A percentile compares a stretch with the other conserved stretches of the same genome.
Evolutionary conservation across 495 filamentous ascomycete genomes (phyloP).

Genomic region (Podospora anserina): DNA sequence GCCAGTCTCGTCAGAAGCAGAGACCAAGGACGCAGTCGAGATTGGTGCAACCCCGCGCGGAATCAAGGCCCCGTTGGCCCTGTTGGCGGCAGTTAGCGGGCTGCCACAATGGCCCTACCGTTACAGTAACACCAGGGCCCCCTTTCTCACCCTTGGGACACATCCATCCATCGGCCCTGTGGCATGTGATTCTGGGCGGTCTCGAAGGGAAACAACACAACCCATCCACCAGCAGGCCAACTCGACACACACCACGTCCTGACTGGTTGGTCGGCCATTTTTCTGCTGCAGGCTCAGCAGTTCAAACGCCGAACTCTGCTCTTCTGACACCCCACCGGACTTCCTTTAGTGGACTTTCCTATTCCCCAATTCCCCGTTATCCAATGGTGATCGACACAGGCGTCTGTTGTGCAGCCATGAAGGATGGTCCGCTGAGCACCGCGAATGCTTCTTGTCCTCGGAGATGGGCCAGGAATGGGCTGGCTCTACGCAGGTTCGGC

Average conservation of each 20-base stretch:
- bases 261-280: background rate
- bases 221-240: conserved; percentile 5
- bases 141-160: background rate
- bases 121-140: background rate
- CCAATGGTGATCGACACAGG: background rate
- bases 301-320: background rate
- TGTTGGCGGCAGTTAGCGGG: background rate
- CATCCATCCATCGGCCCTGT: background rate
- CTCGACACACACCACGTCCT: background rate
- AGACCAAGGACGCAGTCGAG: background rate
- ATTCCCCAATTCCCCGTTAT: background rate
- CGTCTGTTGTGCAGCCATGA: background rate
- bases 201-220: conserved; percentile 1
- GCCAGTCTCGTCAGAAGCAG: background rate
- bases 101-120: background rate
- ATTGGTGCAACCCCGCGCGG: conserved; percentile 5
- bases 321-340: background rate
- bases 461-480: background rate
- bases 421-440: background rate
- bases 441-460: background rate
- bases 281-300: background rate
- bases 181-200: conserved; percentile 3
- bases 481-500: background rate
- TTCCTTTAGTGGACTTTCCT: background rate
- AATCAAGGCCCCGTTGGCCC: conserved; percentile 2